Evolutionary conservation across 257 asterid genomes (phyloP).

Genomic region (Cruciata laevipes): DNA sequence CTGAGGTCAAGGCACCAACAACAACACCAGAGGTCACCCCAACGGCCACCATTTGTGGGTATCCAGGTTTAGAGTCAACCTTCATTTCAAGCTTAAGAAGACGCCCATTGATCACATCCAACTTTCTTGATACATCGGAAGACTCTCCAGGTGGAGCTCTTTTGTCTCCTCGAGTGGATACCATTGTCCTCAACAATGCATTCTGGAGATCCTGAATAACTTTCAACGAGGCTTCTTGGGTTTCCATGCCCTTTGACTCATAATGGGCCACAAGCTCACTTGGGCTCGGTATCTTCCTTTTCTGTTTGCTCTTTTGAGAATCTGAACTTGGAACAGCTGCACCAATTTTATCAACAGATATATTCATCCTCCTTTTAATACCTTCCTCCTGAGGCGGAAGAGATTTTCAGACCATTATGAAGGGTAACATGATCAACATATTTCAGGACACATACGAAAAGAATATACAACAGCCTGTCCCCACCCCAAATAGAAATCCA

Average conservation of each 20-base stretch:
- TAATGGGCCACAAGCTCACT: constrained; percentile 69
- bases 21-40: constrained; percentile 61
- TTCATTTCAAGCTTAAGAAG: constrained; percentile 58
- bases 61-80: constrained; percentile 79
- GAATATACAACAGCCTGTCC: neutral
- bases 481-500: neutral
- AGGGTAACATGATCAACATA: neutral
- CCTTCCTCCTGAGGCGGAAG: neutral
- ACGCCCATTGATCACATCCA: constrained; percentile 61
- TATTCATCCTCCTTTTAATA: neutral
- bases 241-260: constrained; percentile 70
- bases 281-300: constrained; percentile 57
- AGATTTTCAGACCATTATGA: neutral
- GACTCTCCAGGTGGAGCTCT: constrained; percentile 12
- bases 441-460: neutral
- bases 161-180: constrained; percentile 24
- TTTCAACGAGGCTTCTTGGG: constrained; percentile 72
- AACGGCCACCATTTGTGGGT: constrained; percentile 54
- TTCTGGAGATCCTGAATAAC: constrained; percentile 82
- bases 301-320: constrained; percentile 21
- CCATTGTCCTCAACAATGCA: constrained; percentile 48
- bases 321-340: neutral
- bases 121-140: constrained; percentile 40
- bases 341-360: neutral
- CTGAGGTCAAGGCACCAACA: constrained; percentile 17